Evolutionary conservation across 140 eudicot species (phyloP), one percentile per base, ranked within the genome.

Genomic region (Eryngium alpinum): DNA sequence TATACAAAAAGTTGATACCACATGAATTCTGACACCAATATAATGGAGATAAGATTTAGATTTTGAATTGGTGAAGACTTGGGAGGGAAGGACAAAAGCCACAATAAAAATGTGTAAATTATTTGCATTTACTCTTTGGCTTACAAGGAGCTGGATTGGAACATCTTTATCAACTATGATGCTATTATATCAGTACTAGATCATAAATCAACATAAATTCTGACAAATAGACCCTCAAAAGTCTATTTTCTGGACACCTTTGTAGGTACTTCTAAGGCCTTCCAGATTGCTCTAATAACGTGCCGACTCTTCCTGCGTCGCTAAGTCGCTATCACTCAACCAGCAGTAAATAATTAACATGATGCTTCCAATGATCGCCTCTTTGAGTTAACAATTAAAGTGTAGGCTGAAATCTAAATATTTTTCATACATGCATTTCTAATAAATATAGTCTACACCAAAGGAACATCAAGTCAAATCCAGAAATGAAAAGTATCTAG

Each of bases 151-250:
- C 57, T 12, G 44, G 33, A 0, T 7, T 19, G n/a, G 43, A 43
- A 24, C 53, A 38, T 44, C 77, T 22, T 43, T 38, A 38, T 38
- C 22, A 73, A 73, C 77, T 73, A 73, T 73, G 77, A 50, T 29
- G 25, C 15, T 43, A 12, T 19, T 44, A 73, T 17, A 73, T 28
- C n/a, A 73, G 53, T 24, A 73, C 3, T 15, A 22, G n/a, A 43
- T 73, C 53, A 73, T 29, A 73, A 34, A 73, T 43, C 31, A 72
- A 72, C 22, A 72, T 29, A 28, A 34, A 31, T 44, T 34, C 10
- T 9, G 24, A 22, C 21, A 1, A 43, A 12, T 43, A 72, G 22
- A 49, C 18, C 11, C 77, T 38, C 31, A 38, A 72, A 22, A 43
- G 22, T 24, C 49, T 73, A 73, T n/a, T 73, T n/a, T 73, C 19